These are phyloP conservation scores for Cystobasidium slooffiae DNA, from an alignment of 1,284 basidiomycete species.

Conservation along the genomic window DNA sequence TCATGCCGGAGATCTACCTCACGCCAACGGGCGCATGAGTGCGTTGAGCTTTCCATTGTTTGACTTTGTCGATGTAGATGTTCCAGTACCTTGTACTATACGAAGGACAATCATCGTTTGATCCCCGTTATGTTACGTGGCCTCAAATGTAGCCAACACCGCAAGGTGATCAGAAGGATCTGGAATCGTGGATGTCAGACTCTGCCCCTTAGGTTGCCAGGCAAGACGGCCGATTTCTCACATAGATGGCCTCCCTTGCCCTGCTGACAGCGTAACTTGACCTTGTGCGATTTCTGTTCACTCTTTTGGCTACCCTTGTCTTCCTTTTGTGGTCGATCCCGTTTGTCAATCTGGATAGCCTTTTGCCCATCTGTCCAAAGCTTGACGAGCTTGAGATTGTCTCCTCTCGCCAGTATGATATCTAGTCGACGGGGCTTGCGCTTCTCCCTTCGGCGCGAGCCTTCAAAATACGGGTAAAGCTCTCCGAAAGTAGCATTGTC, in stretches of 20 bases:
- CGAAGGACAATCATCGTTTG: background rate
- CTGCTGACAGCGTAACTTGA: conserved; percentile 20
- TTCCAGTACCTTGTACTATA: background rate
- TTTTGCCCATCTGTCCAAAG: conserved; percentile 21
- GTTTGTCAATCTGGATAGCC: conserved; percentile 20
- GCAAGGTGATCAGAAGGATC: conserved; percentile 38
- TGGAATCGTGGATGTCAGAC: background rate
- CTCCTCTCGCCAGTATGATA: conserved; percentile 21
- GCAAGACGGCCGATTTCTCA: background rate
- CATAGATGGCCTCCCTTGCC: conserved; percentile 32
- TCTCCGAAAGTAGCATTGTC: conserved; percentile 35
- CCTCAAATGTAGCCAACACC: conserved; percentile 22
- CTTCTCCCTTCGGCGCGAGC: conserved; percentile 23
- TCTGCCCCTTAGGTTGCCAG: background rate
- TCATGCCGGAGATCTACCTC: no score
- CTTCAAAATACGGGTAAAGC: conserved; percentile 31
- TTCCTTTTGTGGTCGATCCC: conserved; percentile 1
- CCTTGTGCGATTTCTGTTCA: conserved; percentile 14
- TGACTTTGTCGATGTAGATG: background rate
- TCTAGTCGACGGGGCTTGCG: conserved; percentile 37
- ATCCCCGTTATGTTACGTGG: background rate
- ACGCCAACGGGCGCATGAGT: no score
- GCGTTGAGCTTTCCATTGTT: no score
- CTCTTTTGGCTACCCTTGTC: background rate
- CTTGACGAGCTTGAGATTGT: background rate